These are phyloP conservation scores for Microbotryum scabiosae DNA, from an alignment of 1,284 basidiomycete species.

Conservation along the genomic window DNA sequence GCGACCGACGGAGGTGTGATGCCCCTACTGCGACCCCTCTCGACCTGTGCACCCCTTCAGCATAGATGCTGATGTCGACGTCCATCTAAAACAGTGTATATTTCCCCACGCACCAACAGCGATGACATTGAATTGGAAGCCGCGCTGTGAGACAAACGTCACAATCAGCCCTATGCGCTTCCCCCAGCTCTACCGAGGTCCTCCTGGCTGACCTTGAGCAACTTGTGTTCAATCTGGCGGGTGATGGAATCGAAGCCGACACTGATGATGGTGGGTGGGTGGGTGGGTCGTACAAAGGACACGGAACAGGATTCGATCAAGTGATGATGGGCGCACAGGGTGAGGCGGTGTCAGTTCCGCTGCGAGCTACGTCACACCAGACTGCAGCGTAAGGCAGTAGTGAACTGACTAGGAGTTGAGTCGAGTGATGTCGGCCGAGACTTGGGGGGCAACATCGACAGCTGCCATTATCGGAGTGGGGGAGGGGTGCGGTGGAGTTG, in stretches of 20 bases:
- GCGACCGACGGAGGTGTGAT: no score
- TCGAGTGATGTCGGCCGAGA: slow-evolving; percentile 29
- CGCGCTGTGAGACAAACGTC: slow-evolving; percentile 52
- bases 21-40: no score
- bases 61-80: not conserved
- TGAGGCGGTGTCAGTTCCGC: not conserved
- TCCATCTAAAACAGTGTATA: no score
- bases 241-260: slow-evolving; percentile 50
- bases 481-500: no score
- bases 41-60: no score
- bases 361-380: not conserved
- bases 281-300: no score
- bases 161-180: not conserved
- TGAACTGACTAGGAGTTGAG: slow-evolving; percentile 29
- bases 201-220: slow-evolving; percentile 74
- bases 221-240: slow-evolving; percentile 96
- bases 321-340: not conserved
- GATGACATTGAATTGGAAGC: slow-evolving; percentile 98
- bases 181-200: not conserved
- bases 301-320: not conserved
- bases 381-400: not conserved
- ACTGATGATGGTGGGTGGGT: no score
- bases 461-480: not conserved
- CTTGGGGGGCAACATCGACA: not conserved
- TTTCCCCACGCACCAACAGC: slow-evolving; percentile 83